A percentile compares a stretch with the other conserved stretches of the same genome.
Evolutionary conservation across 805 yeast species (phyloP).

Genomic region (Saturnispora silvae): DNA sequence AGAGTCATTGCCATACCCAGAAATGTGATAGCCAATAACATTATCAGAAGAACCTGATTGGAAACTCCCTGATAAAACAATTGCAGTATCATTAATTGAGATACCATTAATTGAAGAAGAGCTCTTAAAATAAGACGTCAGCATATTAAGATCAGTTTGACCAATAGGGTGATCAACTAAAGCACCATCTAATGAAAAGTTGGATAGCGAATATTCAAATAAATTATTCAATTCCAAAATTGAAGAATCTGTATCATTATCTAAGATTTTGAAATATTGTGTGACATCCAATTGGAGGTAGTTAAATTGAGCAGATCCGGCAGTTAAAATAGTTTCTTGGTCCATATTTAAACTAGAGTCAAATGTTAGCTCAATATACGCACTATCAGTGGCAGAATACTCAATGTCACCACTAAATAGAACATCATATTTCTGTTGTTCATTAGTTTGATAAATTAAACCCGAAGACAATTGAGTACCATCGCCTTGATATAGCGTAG

Average conservation of each 20-base stretch:
- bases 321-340: constrained; percentile 46
- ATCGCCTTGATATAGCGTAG: constrained; percentile 45
- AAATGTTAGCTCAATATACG: constrained; percentile 33
- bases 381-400: constrained; percentile 28
- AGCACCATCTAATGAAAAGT: constrained; percentile 36
- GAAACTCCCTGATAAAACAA: constrained; percentile 43
- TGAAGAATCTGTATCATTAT: neutral
- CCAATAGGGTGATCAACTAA: constrained; percentile 28
- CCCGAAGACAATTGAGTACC: constrained; percentile 32
- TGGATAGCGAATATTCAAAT: constrained; percentile 68
- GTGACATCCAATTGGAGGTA: constrained; percentile 22
- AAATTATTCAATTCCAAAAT: constrained; percentile 49
- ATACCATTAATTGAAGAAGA: constrained; percentile 32
- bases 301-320: constrained; percentile 44
- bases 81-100: constrained; percentile 23
- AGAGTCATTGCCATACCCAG: constrained; percentile 13
- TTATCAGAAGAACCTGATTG: constrained; percentile 28
- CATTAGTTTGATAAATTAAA: constrained; percentile 69
- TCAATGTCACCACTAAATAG: constrained; percentile 62
- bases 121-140: constrained; percentile 29
- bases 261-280: constrained; percentile 20
- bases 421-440: constrained; percentile 68
- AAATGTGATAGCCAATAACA: constrained; percentile 26
- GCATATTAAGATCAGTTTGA: constrained; percentile 35
- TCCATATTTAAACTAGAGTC: constrained; percentile 24